phyloP scores from a whole-genome alignment of 768 basidiomycete species.

The Hypholoma sublateritium region DNA sequence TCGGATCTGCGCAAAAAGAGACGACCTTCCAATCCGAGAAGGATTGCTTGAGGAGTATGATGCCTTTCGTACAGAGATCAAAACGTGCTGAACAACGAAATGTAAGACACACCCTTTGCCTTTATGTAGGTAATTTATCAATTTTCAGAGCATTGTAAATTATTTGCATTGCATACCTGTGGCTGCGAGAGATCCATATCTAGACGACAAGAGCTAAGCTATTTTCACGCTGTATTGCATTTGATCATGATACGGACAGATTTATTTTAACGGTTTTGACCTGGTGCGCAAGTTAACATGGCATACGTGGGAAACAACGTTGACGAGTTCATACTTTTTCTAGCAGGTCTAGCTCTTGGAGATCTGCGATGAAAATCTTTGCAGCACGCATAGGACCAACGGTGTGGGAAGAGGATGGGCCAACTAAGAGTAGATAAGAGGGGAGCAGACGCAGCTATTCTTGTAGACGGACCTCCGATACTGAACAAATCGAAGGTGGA shows the following conservation, averaged over 20 bases:
- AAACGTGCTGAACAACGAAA: not conserved
- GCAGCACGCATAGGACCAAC: slow-evolving; percentile 81
- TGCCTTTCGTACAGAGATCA: slow-evolving; percentile 45
- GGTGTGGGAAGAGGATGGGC: slow-evolving; percentile 53
- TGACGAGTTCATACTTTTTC: slow-evolving; percentile 48
- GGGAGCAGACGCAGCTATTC: not conserved
- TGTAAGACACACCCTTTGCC: slow-evolving; percentile 68
- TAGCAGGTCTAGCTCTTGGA: slow-evolving; percentile 65
- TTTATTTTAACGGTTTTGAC: slow-evolving; percentile 83
- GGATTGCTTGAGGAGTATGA: slow-evolving; percentile 84
- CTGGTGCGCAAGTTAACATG: slow-evolving; percentile 32
- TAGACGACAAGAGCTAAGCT: slow-evolving; percentile 23
- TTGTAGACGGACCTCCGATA: slow-evolving; percentile 65
- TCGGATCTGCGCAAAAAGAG: not conserved
- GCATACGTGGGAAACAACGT: not conserved
- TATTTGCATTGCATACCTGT: slow-evolving; percentile 54
- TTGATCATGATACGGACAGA: slow-evolving; percentile 47
- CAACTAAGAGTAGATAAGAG: slow-evolving; percentile 29
- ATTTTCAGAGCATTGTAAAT: not conserved
- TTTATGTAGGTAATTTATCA: slow-evolving; percentile 21
- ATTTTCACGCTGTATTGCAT: not conserved
- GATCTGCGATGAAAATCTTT: slow-evolving; percentile 81
- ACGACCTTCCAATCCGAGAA: slow-evolving; percentile 75
- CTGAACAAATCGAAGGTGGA: slow-evolving; percentile 93
- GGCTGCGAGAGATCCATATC: slow-evolving; percentile 91